Percentiles rank a stretch among this genome's conserved stretches.
phyloP scores from a whole-genome alignment of 2,329 filamentous ascomycete genomes.

The Aspergillus persii region DNA sequence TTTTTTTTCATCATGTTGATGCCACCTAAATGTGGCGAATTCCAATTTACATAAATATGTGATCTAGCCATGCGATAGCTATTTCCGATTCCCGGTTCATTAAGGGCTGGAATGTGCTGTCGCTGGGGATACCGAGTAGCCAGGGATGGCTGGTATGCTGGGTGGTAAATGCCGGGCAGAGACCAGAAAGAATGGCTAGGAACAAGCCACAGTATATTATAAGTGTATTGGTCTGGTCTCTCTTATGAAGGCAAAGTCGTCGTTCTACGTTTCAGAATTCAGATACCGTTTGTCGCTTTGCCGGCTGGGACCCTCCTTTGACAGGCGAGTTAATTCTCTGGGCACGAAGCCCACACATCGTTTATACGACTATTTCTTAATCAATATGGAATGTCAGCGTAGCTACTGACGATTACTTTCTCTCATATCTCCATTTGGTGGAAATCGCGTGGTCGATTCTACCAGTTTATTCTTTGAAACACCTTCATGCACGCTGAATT shows the following conservation, averaged over 20 bases:
- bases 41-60: not conserved
- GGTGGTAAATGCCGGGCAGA: not conserved
- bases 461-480: not conserved
- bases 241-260: not conserved
- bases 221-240: not conserved
- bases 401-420: constrained; percentile 7
- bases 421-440: constrained; percentile 1
- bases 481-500: not conserved
- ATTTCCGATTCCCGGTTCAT: not conserved
- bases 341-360: not conserved
- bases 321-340: not conserved
- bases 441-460: not conserved
- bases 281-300: not conserved
- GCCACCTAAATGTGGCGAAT: not conserved
- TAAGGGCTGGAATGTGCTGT: not conserved
- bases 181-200: not conserved
- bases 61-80: not conserved
- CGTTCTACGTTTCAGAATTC: not conserved
- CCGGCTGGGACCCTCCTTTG: not conserved
- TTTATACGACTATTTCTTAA: not conserved
- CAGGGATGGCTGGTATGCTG: constrained; percentile 1
- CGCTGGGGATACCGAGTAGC: not conserved
- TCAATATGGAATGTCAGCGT: not conserved
- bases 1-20: not conserved
- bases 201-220: not conserved